Conservation (phyloP, 768 basidiomycete genomes). For the Pholiota microspora region DNA sequence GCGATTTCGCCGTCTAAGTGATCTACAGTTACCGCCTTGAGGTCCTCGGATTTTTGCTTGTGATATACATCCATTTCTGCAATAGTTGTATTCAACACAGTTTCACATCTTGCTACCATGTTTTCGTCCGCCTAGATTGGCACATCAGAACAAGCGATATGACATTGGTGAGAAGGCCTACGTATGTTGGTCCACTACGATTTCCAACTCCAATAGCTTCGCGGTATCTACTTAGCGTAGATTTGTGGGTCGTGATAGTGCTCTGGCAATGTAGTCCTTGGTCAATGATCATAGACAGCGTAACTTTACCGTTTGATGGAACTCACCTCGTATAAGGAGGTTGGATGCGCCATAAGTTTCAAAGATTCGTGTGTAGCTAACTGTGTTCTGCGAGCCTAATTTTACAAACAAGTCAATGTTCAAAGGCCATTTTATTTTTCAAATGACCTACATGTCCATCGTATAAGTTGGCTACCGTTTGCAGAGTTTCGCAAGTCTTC, state of each 20-base stretch:
- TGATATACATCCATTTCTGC: slow-evolving; percentile 86
- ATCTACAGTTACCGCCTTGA: slow-evolving; percentile 53
- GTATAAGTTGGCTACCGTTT: slow-evolving; percentile 74
- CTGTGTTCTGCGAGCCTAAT: slow-evolving; percentile 70
- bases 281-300: neutral
- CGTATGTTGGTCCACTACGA: slow-evolving; percentile 8
- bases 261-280: slow-evolving; percentile 36
- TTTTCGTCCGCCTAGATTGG: slow-evolving; percentile 65
- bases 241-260: slow-evolving; percentile 71
- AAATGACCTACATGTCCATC: slow-evolving; percentile 64
- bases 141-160: neutral
- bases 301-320: neutral
- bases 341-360: slow-evolving; percentile 75
- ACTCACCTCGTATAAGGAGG: slow-evolving; percentile 64
- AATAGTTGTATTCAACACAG: slow-evolving; percentile 84
- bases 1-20: slow-evolving; percentile 79
- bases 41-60: slow-evolving; percentile 69
- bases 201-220: slow-evolving; percentile 37
- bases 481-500: slow-evolving; percentile 68
- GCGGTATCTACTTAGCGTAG: slow-evolving; percentile 64
- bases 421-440: neutral
- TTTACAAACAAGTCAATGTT: neutral
- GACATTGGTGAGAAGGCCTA: too few species aligned
- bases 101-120: slow-evolving; percentile 75
- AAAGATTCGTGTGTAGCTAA: slow-evolving; percentile 73